Conservation (phyloP, 1,139 yeast species). For the Pichia sp. region DNA sequence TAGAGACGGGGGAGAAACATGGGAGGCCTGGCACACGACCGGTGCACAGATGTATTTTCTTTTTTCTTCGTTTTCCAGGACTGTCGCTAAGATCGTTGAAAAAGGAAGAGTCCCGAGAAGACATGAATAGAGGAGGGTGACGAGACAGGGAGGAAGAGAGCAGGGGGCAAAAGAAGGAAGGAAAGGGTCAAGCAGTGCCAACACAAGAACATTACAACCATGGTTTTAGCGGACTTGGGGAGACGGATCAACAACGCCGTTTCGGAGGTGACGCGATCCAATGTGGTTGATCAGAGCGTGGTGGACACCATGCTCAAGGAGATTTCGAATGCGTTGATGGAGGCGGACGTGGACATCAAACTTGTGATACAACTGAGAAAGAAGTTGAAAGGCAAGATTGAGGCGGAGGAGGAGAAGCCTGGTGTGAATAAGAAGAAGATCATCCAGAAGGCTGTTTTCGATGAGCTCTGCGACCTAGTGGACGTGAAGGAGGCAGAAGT, state of each 20-base stretch:
- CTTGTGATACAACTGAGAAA: constrained; percentile 75
- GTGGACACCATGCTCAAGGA: constrained; percentile 75
- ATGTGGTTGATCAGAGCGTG: constrained; percentile 55
- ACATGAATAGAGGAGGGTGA: not conserved
- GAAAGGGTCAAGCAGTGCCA: not conserved
- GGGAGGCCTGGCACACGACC: not conserved
- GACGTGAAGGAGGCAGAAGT: constrained; percentile 60
- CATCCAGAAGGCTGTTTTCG: constrained; percentile 88
- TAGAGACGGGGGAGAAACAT: not conserved
- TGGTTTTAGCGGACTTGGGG: constrained; percentile 96
- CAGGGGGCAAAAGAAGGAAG: not conserved
- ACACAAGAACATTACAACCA: constrained; percentile 27
- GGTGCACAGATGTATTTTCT: not conserved
- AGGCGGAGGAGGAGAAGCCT: constrained; percentile 48
- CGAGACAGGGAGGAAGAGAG: not conserved
- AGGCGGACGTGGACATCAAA: constrained; percentile 85
- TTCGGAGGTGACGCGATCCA: constrained; percentile 60
- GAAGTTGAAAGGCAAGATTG: constrained; percentile 59
- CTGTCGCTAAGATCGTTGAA: not conserved
- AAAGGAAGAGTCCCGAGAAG: not conserved
- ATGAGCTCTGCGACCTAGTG: constrained; percentile 81
- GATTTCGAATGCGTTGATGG: constrained; percentile 83
- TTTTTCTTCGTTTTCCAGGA: not conserved
- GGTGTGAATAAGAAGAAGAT: constrained; percentile 66
- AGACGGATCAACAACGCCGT: constrained; percentile 76